These are phyloP conservation scores for Aspergillus sclerotiicarbonarius DNA, from an alignment of 495 filamentous ascomycete genomes.

Conservation along the genomic window DNA sequence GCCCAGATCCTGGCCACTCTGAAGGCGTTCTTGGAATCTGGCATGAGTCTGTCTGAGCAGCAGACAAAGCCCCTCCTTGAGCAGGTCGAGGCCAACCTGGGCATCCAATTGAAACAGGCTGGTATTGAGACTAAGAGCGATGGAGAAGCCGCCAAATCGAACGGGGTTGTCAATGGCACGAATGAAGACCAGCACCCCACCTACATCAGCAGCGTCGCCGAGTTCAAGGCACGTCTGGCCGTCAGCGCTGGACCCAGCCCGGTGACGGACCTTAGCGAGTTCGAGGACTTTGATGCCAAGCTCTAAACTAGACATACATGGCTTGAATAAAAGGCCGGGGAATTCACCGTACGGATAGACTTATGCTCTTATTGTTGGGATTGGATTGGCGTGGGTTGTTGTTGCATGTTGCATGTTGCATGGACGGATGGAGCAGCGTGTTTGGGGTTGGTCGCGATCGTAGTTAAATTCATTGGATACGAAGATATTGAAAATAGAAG, in stretches of 20 bases:
- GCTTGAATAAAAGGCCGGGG: too few species aligned
- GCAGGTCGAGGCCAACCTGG: constrained; percentile 45
- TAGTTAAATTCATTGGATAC: background rate
- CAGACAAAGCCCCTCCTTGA: constrained; percentile 42
- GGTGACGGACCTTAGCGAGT: constrained; percentile 73
- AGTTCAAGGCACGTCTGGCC: constrained; percentile 70
- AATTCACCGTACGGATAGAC: too few species aligned
- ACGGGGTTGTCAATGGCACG: constrained; percentile 24
- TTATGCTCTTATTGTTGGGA: background rate
- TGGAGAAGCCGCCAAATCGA: constrained; percentile 26
- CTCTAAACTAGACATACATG: constrained; percentile 45
- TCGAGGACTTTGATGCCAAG: constrained; percentile 77
- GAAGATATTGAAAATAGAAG: background rate
- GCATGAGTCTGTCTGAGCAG: constrained; percentile 38
- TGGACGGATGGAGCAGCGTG: background rate
- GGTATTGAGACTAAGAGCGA: constrained; percentile 25
- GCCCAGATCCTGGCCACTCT: constrained; percentile 44
- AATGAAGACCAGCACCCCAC: constrained; percentile 29
- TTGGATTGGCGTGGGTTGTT: background rate
- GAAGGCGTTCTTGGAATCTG: constrained; percentile 46
- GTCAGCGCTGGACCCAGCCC: constrained; percentile 68
- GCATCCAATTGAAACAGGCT: constrained; percentile 39
- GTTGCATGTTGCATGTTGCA: constrained; percentile 1
- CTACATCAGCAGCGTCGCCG: constrained; percentile 68
- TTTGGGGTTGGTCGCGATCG: background rate